Conservation (phyloP, 2,329 filamentous ascomycete species). For the Cladophialophora carrionii region DNA sequence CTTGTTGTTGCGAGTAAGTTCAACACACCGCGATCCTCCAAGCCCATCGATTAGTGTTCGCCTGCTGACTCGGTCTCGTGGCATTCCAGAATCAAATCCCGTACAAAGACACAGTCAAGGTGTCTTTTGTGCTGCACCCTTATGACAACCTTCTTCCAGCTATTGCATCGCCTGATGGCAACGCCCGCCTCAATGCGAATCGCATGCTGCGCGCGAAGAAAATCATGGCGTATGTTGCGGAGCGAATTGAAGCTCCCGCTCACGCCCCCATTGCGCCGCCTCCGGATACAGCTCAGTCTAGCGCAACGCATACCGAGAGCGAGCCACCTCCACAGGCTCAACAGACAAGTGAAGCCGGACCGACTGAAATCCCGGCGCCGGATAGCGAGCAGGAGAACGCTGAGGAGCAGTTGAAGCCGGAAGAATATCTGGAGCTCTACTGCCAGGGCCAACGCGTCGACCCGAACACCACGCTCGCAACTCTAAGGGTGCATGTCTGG, state of each 20-base stretch:
- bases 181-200: slow-evolving; percentile 92
- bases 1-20: slow-evolving; percentile 69
- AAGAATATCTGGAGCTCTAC: slow-evolving; percentile 93
- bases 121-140: slow-evolving; percentile 89
- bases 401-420: slow-evolving; percentile 63
- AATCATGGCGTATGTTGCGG: slow-evolving; percentile 87
- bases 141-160: slow-evolving; percentile 74
- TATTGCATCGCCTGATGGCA: slow-evolving; percentile 74
- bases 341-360: slow-evolving; percentile 1
- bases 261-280: slow-evolving; percentile 41
- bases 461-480: slow-evolving; percentile 88
- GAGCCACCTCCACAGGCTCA: neutral
- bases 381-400: neutral
- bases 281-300: slow-evolving; percentile 12
- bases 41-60: neutral
- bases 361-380: neutral
- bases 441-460: slow-evolving; percentile 75
- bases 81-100: slow-evolving; percentile 72
- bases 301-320: neutral
- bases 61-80: neutral
- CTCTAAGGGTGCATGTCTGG: slow-evolving; percentile 89
- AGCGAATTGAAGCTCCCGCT: slow-evolving; percentile 76
- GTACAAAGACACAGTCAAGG: slow-evolving; percentile 88
- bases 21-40: neutral
- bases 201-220: slow-evolving; percentile 95